Evolutionary conservation across 75 land plant genomes (phyloP), one percentile per base, ranked within the genome.

Genomic region (Picea sitchensis): DNA sequence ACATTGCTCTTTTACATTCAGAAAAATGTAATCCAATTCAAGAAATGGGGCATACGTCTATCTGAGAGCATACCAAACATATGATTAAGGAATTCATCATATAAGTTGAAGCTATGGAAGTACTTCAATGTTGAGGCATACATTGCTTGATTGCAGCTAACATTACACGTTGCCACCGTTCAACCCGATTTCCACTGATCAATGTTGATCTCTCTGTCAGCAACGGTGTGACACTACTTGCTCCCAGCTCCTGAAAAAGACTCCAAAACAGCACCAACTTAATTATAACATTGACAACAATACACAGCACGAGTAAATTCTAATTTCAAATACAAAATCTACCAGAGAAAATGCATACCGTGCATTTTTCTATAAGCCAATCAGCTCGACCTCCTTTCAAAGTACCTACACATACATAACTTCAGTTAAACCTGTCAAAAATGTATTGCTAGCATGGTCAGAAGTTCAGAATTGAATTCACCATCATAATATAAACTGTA

Each of bases 361-460:
- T 96, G 86, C 99, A 94, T 79, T 96, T 96, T 44, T 96, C 99
- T 59, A 96, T 78, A 77, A 96, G 93, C 99, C 99, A 96, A 77
- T 96, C 99, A 75, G 90, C 92, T 31, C 99, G 89, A 61, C 99
- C 99, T 73, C 99, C 99, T 84, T 96, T 96, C 61, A 96, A 79
- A 58, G 89, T 85, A 32, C 94, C 99, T 96, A 80, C 38, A 60
- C 47, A 38, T 38, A 71, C 2, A 44, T 71, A 41, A 71, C 17
- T 44, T 20, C 20, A 71, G 20, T 71, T 71, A 71, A 71, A 14
- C 1, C 20, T 38, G 23, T 20, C 54, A 71, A 71, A 44, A 17
- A 44, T 71, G 9, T 38, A 71, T 36, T 71, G 73, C 21, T 47
- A 71, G 54, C 54, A 71, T 7, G 3, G 11, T 71, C 54, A n/a